Conservation (phyloP, 2,329 filamentous ascomycete genomes). For the Pseudogymnoascus sp. region DNA sequence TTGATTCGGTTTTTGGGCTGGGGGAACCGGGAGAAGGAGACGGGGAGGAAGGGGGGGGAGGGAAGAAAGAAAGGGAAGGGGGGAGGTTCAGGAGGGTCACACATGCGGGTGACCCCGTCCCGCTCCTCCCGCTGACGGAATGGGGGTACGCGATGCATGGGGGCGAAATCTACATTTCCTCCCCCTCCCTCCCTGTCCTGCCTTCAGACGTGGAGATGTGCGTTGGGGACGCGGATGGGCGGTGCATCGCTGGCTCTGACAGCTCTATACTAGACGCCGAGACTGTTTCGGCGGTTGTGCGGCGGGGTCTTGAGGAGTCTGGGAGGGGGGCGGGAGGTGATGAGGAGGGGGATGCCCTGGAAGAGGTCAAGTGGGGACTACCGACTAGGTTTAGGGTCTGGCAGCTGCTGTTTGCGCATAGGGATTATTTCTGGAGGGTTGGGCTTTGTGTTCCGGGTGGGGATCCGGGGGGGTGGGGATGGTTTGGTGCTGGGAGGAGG, state of each 20-base stretch:
- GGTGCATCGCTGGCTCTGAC: conserved; percentile 56
- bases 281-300: conserved; percentile 27
- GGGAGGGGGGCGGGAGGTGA: conserved; percentile 14
- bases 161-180: conserved; percentile 80
- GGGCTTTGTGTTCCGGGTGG: conserved; percentile 82
- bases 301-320: too few species aligned
- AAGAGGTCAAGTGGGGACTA: conserved; percentile 20
- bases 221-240: conserved; percentile 58
- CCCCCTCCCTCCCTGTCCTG: conserved; percentile 58
- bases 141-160: conserved; percentile 83
- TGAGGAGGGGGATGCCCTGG: conserved; percentile 41
- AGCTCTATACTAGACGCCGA: not conserved
- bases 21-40: not conserved
- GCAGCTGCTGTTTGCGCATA: conserved; percentile 86
- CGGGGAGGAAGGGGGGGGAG: not conserved
- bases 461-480: conserved; percentile 58
- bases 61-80: too few species aligned
- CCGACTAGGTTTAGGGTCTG: conserved; percentile 62
- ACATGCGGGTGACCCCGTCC: conserved; percentile 79
- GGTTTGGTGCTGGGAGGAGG: conserved; percentile 31
- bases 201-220: conserved; percentile 64
- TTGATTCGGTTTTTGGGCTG: conserved; percentile 42
- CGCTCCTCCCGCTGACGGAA: conserved; percentile 73
- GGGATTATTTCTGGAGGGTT: conserved; percentile 94
- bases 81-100: conserved; percentile 66